Base-by-base conservation (phyloP, 2,329 filamentous ascomycete species). In the Talaromyces sp. region DNA sequence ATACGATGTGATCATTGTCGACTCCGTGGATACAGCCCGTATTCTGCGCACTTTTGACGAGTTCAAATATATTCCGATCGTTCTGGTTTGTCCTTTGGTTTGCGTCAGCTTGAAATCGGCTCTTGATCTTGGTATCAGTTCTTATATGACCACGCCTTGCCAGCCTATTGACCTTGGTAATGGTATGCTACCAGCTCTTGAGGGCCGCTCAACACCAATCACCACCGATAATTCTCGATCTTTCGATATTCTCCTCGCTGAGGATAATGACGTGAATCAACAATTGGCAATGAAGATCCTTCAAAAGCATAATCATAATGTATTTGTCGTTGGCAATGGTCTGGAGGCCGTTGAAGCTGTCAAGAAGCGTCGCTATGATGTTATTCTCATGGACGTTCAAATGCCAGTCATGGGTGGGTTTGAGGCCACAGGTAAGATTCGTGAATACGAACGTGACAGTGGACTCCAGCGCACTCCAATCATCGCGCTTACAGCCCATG, bases 341-440 rank as follows among this genome's bases (percentile, higher is more conserved):
- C 83, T 92, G 60, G 93, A 97, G 69, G 94, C 94, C 1, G 86
- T 97, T 13, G 89, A 97, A 68, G 87, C 89, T n/a, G 86, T 97
- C 64, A 92, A 95, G 80, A 85, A 87, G 70, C 93, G 89, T 76
- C 88, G 90, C 70, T 99, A 95, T 71, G 94, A 99, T 72, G 90
- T 96, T 56, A 94, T 99, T 60, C 82, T 99, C 44, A 99, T 99
- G 94, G 94, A 99, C 70, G 94, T 99, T 16, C 94, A 97, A 72
- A 99, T 99, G 94, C 94, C 94, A n/a, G 89, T 97, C 66, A 97
- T 97, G 92, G 94, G 94, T 70, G 94, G 94, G 40, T 97, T 99
- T 70, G 94, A 99, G 75, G 92, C 94, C 13, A 99, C 94, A 4
- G 90, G 87, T 62, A 96, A 96, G 79, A 99, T 99, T 62, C 86